phyloP scores from a whole-genome alignment of 805 yeast species.

The Zygosaccharomyces bailii region DNA sequence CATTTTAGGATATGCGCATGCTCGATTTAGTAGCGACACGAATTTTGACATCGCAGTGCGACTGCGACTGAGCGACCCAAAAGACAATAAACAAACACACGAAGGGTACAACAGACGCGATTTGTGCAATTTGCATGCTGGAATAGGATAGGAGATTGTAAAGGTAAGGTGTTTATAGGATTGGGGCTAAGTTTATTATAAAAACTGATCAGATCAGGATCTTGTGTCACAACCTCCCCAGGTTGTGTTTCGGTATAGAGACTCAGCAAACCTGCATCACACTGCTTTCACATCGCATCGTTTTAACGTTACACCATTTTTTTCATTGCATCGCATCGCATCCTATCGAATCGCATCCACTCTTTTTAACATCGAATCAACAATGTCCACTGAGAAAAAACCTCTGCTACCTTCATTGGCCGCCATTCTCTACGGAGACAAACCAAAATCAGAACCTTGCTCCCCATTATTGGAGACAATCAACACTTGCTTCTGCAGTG shows the following conservation, averaged over 20 bases:
- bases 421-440: conserved; percentile 15
- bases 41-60: neutral
- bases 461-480: conserved; percentile 23
- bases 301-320: neutral
- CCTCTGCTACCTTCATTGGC: conserved; percentile 25
- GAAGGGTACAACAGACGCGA: conserved; percentile 14
- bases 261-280: neutral
- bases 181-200: conserved; percentile 3
- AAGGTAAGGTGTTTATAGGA: neutral
- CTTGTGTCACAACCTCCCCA: neutral
- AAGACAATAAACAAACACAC: conserved; percentile 6
- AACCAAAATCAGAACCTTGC: conserved; percentile 17
- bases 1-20: conserved; percentile 2
- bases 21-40: conserved; percentile 10
- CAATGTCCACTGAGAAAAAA: conserved; percentile 9
- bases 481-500: conserved; percentile 24
- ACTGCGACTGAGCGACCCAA: neutral
- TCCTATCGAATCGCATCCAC: neutral
- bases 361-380: neutral
- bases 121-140: conserved; percentile 16
- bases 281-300: neutral
- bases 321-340: neutral
- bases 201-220: conserved; percentile 2
- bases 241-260: neutral
- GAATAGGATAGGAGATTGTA: conserved; percentile 16